Conservation (phyloP, 1,284 basidiomycete species). For the Irpex lacteus region DNA sequence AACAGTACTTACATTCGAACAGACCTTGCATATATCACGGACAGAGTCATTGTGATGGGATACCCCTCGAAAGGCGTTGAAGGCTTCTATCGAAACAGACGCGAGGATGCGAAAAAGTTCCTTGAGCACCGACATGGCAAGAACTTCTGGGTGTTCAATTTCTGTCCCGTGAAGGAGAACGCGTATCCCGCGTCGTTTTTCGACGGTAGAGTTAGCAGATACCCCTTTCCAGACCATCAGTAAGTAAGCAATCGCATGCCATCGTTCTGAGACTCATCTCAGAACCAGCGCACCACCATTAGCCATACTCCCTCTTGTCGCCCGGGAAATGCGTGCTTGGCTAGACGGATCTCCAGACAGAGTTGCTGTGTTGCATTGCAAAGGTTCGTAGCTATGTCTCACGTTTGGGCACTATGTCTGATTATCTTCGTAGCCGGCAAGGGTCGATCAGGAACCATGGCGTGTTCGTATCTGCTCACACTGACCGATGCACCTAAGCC, state of each 20-base stretch:
- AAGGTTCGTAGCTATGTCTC: constrained; percentile 48
- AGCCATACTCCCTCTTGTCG: constrained; percentile 73
- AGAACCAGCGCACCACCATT: constrained; percentile 71
- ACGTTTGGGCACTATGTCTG: background rate
- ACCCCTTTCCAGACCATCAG: constrained; percentile 90
- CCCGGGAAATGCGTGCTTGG: constrained; percentile 80
- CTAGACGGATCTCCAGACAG: constrained; percentile 64
- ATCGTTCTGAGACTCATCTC: background rate
- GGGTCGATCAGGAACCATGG: constrained; percentile 79
- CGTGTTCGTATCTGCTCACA: constrained; percentile 77
- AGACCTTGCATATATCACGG: constrained; percentile 85
- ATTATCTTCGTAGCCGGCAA: constrained; percentile 58
- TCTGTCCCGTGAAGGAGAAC: constrained; percentile 78
- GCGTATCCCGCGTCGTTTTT: constrained; percentile 62
- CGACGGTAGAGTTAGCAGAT: constrained; percentile 73
- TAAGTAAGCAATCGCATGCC: constrained; percentile 33
- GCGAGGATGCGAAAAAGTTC: constrained; percentile 78
- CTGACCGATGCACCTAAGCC: constrained; percentile 45
- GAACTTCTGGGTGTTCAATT: constrained; percentile 86
- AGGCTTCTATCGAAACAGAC: constrained; percentile 77
- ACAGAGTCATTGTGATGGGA: constrained; percentile 85
- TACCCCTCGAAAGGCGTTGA: constrained; percentile 84
- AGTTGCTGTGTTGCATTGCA: constrained; percentile 86
- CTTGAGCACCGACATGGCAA: constrained; percentile 71
- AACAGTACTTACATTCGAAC: background rate